phyloP scores from a whole-genome alignment of 148 eudicot genomes.

The Rhododendron griersonianum region DNA sequence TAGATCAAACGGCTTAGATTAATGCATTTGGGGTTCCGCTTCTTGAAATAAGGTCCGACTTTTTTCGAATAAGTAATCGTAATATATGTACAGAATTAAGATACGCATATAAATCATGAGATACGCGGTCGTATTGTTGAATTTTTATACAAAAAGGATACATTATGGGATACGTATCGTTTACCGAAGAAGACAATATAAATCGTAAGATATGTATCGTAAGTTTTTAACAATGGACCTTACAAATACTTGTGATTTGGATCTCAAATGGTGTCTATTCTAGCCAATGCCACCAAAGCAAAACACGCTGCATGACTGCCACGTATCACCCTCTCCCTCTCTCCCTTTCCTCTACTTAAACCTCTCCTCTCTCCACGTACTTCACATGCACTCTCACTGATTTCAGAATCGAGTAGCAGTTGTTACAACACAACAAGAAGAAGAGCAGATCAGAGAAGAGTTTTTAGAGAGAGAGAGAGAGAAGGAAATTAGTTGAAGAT shows the following conservation, averaged over 20 bases:
- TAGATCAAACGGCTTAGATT: too few species aligned
- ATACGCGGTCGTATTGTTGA: too few species aligned
- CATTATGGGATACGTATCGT: too few species aligned
- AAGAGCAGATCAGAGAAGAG: background rate
- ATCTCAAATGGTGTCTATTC: constrained; percentile 7
- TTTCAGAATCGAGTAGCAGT: background rate
- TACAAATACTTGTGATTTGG: background rate
- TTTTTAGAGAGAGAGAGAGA: background rate
- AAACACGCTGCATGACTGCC: constrained; percentile 1
- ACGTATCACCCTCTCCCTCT: constrained; percentile 11
- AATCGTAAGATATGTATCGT: too few species aligned
- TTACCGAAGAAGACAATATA: too few species aligned
- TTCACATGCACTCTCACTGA: background rate
- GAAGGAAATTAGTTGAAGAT: background rate
- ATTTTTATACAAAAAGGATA: too few species aligned
- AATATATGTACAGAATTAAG: too few species aligned
- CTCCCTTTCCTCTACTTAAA: constrained; percentile 11
- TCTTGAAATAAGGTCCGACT: too few species aligned
- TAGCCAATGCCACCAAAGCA: constrained; percentile 16
- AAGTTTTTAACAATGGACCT: background rate
- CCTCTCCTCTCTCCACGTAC: background rate
- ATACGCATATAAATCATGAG: too few species aligned
- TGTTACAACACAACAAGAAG: background rate
- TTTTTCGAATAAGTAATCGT: too few species aligned
- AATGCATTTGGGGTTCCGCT: too few species aligned